Percentiles rank a stretch among this genome's conserved stretches.
Conservation (phyloP, 2,329 filamentous ascomycete species). For the Cryphonectria japonica region DNA sequence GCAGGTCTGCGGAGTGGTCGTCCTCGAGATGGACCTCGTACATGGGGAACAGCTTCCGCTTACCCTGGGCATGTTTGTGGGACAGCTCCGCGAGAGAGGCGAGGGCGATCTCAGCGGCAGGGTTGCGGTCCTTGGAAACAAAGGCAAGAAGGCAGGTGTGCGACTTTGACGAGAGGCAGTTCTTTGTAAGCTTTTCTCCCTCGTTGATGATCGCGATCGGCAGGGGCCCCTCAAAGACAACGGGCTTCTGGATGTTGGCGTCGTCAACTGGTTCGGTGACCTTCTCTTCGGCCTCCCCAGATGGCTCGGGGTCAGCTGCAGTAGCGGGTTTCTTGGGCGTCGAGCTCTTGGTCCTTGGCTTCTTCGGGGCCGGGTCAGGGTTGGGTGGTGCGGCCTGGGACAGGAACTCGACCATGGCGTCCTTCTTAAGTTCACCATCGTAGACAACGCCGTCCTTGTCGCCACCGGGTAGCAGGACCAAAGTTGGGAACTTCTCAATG, state of each 20-base stretch:
- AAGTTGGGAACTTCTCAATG: slow-evolving; percentile 75
- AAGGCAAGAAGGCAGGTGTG: slow-evolving; percentile 83
- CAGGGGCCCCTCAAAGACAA: slow-evolving; percentile 59
- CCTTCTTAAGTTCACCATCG: slow-evolving; percentile 84
- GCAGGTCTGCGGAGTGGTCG: slow-evolving; percentile 57
- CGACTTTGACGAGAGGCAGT: slow-evolving; percentile 76
- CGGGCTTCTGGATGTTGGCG: slow-evolving; percentile 49
- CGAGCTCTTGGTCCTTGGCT: slow-evolving; percentile 47
- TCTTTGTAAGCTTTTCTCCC: slow-evolving; percentile 64
- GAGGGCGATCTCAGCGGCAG: slow-evolving; percentile 61
- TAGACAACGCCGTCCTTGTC: slow-evolving; percentile 72
- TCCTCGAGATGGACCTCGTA: slow-evolving; percentile 72
- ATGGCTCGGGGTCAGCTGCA: slow-evolving; percentile 40
- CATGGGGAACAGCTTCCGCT: slow-evolving; percentile 79
- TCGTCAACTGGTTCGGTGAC: slow-evolving; percentile 49
- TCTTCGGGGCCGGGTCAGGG: slow-evolving; percentile 67
- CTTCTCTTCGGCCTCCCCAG: slow-evolving; percentile 39
- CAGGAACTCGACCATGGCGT: slow-evolving; percentile 79
- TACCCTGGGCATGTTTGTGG: slow-evolving; percentile 70
- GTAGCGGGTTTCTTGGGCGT: slow-evolving; percentile 43
- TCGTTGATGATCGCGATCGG: slow-evolving; percentile 69
- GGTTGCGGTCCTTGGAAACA: slow-evolving; percentile 55
- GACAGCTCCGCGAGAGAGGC: slow-evolving; percentile 71
- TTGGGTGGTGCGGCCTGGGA: slow-evolving; percentile 79
- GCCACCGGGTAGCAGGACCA: slow-evolving; percentile 77